A percentile compares a stretch with the other conserved stretches of the same genome.
These are phyloP conservation scores for Debaryomyces psychrophilus DNA, from an alignment of 1,139 yeast genomes.

Conservation along the genomic window DNA sequence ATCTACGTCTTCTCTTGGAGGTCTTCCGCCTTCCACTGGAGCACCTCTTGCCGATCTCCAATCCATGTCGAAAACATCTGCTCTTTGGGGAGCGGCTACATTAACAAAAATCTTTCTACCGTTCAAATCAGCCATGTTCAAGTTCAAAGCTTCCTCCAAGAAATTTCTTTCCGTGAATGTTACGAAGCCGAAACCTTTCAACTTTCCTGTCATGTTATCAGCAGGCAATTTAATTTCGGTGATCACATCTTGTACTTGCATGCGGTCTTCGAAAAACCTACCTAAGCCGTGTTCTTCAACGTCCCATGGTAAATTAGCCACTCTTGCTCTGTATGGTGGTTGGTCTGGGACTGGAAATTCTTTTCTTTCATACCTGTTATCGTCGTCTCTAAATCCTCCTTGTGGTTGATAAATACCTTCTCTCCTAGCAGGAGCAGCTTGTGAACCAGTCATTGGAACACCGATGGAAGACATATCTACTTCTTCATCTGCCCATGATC, in stretches of 20 bases:
- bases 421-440: constrained; percentile 17
- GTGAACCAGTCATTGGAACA: constrained; percentile 39
- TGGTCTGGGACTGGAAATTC: constrained; percentile 87
- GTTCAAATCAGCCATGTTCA: constrained; percentile 64
- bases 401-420: constrained; percentile 11
- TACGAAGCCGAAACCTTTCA: constrained; percentile 87
- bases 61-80: constrained; percentile 49
- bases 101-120: constrained; percentile 82
- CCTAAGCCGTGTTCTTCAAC: constrained; percentile 65
- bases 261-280: constrained; percentile 68
- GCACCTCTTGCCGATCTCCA: constrained; percentile 52
- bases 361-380: constrained; percentile 46
- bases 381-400: constrained; percentile 16
- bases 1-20: constrained; percentile 36
- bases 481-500: constrained; percentile 65
- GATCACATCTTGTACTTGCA: constrained; percentile 51
- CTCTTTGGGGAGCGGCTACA: constrained; percentile 86
- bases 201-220: constrained; percentile 63
- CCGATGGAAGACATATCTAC: constrained; percentile 59
- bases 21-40: constrained; percentile 27
- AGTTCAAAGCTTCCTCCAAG: constrained; percentile 69
- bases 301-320: constrained; percentile 87
- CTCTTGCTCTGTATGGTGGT: constrained; percentile 90
- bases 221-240: constrained; percentile 70
- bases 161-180: constrained; percentile 69